Base-by-base conservation (phyloP, 306 rosid genomes). In the Dalbergia cochinchinensis region DNA sequence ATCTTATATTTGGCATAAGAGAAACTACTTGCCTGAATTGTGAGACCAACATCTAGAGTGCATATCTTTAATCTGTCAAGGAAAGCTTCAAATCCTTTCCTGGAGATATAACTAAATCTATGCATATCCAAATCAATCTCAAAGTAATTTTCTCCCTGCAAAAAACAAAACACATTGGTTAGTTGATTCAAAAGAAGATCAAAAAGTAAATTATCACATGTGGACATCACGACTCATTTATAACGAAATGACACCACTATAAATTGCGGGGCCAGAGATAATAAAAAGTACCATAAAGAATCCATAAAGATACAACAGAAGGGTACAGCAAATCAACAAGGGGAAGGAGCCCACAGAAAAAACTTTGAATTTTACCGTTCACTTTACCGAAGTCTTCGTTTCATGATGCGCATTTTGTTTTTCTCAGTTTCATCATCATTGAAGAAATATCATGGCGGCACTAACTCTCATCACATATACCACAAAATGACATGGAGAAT, bases 111-210 rank as follows among this genome's bases (percentile, higher is more conserved):
- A 71, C 98, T 91, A 73, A 96, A 96, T 89, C 97, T 93, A 83
- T 96, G 99, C 98, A 96, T 96, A 82, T 96, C 99, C 71, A 96
- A 45, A 82, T 96, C 99, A 71, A 96, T 93, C 93, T 96, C 99
- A 58, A 93, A 86, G 91, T 96, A 96, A 80, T 91, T 93, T 76
- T 90, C 96, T 35, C 97, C 99, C 99, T 95, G 79, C 50, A 82
- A 53, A 15, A 69, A 4, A n/a, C 0, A 31, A 31, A 68, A 68
- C 74, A 58, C 12, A 22, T n/a, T 62, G 73, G 48, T 65, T 81
- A 74, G 85, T 13, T 74, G 19, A 73, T 73, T 53, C 19, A 35
- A 18, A 74, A 13, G 57, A 69, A 26, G 63, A 45, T 57, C 35
- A 81, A 5, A 62, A 51, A 20, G 26, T 22, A 69, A 62, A 71